A percentile compares a stretch with the other conserved stretches of the same genome.
phyloP scores from a whole-genome alignment of 2,329 filamentous ascomycete genomes.

The Penicillium olsonii region DNA sequence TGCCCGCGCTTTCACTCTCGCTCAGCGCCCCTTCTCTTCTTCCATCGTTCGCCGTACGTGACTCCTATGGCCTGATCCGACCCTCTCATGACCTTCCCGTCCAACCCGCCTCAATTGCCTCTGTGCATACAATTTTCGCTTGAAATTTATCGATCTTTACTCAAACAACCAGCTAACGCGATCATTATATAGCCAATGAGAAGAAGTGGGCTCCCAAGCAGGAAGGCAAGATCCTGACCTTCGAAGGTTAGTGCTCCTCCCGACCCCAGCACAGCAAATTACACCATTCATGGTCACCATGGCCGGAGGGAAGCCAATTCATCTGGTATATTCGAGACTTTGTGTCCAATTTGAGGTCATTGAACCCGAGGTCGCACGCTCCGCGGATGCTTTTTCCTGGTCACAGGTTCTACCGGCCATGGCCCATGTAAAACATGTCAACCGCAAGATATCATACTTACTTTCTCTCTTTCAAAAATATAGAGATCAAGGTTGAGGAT shows the following conservation, averaged over 20 bases:
- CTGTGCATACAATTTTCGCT: slow-evolving; percentile 1
- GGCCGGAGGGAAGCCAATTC: neutral
- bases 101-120: slow-evolving; percentile 25
- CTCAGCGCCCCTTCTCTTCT: slow-evolving; percentile 47
- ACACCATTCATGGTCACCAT: slow-evolving; percentile 10
- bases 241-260: slow-evolving; percentile 43
- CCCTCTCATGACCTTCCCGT: slow-evolving; percentile 22
- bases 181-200: slow-evolving; percentile 32
- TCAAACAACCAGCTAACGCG: slow-evolving; percentile 25
- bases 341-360: slow-evolving; percentile 13
- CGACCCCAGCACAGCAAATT: slow-evolving; percentile 15
- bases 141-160: neutral
- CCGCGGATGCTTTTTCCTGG: slow-evolving; percentile 14
- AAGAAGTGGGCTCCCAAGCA: slow-evolving; percentile 44
- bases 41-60: slow-evolving; percentile 50
- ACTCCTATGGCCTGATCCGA: slow-evolving; percentile 28
- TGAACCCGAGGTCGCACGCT: slow-evolving; percentile 11
- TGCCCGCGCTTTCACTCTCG: slow-evolving; percentile 41
- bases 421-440: neutral
- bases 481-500: slow-evolving; percentile 79
- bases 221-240: slow-evolving; percentile 46
- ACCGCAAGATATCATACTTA: slow-evolving; percentile 8
- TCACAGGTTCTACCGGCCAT: slow-evolving; percentile 5
- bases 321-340: neutral
- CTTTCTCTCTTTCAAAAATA: slow-evolving; percentile 25